These are phyloP conservation scores for Penicillium coprophilum DNA, from an alignment of 495 filamentous ascomycete genomes.

Conservation along the genomic window DNA sequence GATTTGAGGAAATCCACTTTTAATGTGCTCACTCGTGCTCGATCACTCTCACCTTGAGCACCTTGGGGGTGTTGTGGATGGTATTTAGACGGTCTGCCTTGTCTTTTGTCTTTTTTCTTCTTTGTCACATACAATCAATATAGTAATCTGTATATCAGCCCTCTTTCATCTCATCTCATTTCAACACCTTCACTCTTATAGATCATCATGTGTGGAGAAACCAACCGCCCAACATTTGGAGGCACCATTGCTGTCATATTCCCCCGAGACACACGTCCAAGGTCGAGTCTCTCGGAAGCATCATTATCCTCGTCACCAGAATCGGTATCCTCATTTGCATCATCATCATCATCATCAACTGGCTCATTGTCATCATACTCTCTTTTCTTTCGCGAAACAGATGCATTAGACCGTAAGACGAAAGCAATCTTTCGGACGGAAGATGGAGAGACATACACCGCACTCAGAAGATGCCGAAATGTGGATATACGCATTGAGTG, in stretches of 20 bases:
- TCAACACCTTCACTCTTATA: conserved; percentile 4
- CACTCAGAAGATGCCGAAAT: conserved; percentile 13
- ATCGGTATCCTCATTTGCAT: conserved; percentile 20
- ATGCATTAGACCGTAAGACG: conserved; percentile 19
- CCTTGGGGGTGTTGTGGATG: conserved; percentile 9
- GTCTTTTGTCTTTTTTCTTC: neutral
- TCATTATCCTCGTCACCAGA: conserved; percentile 34
- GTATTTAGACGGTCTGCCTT: conserved; percentile 2
- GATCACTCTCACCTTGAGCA: conserved; percentile 23
- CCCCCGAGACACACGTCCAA: conserved; percentile 19
- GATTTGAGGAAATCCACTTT: conserved; percentile 16
- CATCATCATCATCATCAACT: conserved; percentile 18
- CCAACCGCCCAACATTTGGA: conserved; percentile 22
- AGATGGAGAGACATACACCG: conserved; percentile 23
- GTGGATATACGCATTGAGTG: conserved; percentile 43
- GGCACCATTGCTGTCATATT: conserved; percentile 33
- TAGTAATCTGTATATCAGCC: neutral
- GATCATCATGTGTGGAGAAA: conserved; percentile 28
- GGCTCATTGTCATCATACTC: conserved; percentile 32
- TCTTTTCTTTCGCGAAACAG: conserved; percentile 36
- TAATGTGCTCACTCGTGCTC: conserved; percentile 23
- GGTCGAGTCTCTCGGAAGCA: conserved; percentile 17
- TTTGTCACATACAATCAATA: neutral
- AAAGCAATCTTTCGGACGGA: conserved; percentile 33
- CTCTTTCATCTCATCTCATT: neutral